Percentiles rank a stretch among this genome's conserved stretches.
Evolutionary conservation across 257 asterid species (phyloP).

Genomic region (Jaltomata sinuosa): DNA sequence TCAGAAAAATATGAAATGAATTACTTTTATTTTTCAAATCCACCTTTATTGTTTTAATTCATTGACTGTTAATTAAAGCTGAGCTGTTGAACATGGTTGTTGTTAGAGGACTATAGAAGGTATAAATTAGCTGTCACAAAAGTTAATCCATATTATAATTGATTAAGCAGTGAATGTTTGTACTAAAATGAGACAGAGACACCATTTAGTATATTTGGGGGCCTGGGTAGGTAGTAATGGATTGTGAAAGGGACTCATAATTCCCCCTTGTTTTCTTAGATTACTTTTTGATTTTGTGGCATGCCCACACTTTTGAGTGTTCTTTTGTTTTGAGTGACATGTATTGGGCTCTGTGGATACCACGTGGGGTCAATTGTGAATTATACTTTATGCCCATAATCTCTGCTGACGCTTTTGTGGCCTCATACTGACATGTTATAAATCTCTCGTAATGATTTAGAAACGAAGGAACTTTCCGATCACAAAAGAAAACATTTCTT

Average conservation of each 20-base stretch:
- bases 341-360: not conserved
- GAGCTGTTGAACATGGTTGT: not conserved
- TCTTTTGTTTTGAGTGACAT: not conserved
- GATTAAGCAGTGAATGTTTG: not conserved
- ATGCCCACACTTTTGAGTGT: slow-evolving; percentile 2
- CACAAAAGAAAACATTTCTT: not conserved
- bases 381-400: not conserved
- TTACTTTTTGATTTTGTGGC: slow-evolving; percentile 1
- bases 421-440: not conserved
- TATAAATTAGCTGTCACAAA: not conserved
- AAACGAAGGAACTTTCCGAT: not conserved
- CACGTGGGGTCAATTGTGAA: slow-evolving; percentile 9
- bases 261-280: not conserved
- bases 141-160: not conserved
- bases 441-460: not conserved
- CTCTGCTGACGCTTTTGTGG: not conserved
- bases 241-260: slow-evolving; percentile 1
- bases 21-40: not conserved
- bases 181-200: not conserved
- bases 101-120: not conserved
- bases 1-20: not conserved
- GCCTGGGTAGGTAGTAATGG: slow-evolving; percentile 5
- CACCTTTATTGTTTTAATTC: not conserved
- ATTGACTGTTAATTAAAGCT: not conserved
- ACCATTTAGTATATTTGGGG: not conserved